phyloP scores from a whole-genome alignment of 805 yeast genomes.

The Starmera pachycereana region DNA sequence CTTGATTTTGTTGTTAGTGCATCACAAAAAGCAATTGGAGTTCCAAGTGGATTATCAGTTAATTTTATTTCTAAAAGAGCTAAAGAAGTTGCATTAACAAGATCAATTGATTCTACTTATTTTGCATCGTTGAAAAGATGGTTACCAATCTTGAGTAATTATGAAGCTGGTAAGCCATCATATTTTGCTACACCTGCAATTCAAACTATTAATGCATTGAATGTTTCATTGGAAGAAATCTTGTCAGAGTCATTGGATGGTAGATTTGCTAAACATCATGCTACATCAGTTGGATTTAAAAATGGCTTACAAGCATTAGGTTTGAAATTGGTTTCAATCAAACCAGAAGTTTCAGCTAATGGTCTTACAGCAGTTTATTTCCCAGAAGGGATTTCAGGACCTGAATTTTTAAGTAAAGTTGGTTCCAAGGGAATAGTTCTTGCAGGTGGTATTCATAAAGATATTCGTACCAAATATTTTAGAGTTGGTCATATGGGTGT shows the following conservation, averaged over 20 bases:
- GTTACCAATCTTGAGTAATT: conserved; percentile 81
- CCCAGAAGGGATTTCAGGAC: conserved; percentile 64
- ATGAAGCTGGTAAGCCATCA: conserved; percentile 70
- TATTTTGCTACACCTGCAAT: conserved; percentile 98
- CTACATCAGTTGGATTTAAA: conserved; percentile 60
- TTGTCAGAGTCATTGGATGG: conserved; percentile 42
- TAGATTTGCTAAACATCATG: conserved; percentile 54
- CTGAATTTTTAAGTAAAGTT: conserved; percentile 47
- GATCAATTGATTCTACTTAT: conserved; percentile 34
- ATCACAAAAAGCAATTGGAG: conserved; percentile 92
- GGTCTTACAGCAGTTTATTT: conserved; percentile 81
- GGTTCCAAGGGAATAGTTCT: conserved; percentile 60
- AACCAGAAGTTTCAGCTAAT: conserved; percentile 59
- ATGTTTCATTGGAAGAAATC: conserved; percentile 66
- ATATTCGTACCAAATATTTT: conserved; percentile 71
- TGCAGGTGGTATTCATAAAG: conserved; percentile 87
- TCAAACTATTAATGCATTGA: conserved; percentile 74
- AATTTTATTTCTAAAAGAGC: conserved; percentile 72
- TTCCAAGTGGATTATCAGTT: conserved; percentile 84
- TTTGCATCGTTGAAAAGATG: conserved; percentile 73
- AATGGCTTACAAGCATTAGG: conserved; percentile 45
- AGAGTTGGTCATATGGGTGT: conserved; percentile 97
- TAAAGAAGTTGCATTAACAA: conserved; percentile 42
- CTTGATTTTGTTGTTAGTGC: conserved; percentile 84
- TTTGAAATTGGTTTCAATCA: conserved; percentile 53